Percentiles rank a stretch among this genome's conserved stretches.
phyloP scores from a whole-genome alignment of 1,284 basidiomycete species.

The Athelia psychrophila region DNA sequence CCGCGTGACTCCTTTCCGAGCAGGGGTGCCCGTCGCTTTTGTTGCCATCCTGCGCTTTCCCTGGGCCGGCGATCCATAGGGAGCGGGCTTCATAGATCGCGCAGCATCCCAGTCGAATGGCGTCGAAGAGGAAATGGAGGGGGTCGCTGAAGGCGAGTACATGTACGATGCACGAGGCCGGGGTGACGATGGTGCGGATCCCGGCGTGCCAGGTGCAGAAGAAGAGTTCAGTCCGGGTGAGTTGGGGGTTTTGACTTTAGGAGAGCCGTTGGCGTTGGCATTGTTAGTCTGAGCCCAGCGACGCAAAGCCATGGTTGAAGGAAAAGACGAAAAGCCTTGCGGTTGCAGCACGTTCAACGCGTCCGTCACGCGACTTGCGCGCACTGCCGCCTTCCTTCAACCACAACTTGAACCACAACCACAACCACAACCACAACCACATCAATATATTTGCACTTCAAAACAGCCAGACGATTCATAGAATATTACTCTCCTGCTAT shows the following conservation, averaged over 20 bases:
- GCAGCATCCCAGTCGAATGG: slow-evolving; percentile 86
- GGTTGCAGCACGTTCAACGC: slow-evolving; percentile 18
- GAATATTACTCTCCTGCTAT: too few relatives aligned
- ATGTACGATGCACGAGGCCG: slow-evolving; percentile 39
- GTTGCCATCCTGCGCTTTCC: slow-evolving; percentile 32
- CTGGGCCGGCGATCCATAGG: slow-evolving; percentile 59
- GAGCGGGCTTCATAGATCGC: slow-evolving; percentile 58
- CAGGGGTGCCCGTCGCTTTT: slow-evolving; percentile 40
- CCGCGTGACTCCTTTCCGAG: slow-evolving; percentile 50
- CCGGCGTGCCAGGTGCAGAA: slow-evolving; percentile 34
- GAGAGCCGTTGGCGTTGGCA: slow-evolving; percentile 31
- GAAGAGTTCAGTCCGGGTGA: slow-evolving; percentile 16
- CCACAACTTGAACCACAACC: too few relatives aligned
- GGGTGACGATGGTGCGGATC: slow-evolving; percentile 16
- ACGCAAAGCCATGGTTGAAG: slow-evolving; percentile 43
- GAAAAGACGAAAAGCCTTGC: slow-evolving; percentile 9
- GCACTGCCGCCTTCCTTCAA: too few relatives aligned
- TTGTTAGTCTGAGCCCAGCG: slow-evolving; percentile 51
- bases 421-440: too few relatives aligned
- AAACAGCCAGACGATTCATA: too few relatives aligned
- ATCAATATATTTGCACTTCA: too few relatives aligned
- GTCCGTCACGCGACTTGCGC: slow-evolving; percentile 18
- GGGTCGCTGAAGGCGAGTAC: slow-evolving; percentile 55
- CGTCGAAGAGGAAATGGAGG: slow-evolving; percentile 66
- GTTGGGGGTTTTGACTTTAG: slow-evolving; percentile 23